A percentile compares a stretch with the other conserved stretches of the same genome.
Evolutionary conservation across 2,329 filamentous ascomycete species (phyloP).

Genomic region (Cercospora sp.): DNA sequence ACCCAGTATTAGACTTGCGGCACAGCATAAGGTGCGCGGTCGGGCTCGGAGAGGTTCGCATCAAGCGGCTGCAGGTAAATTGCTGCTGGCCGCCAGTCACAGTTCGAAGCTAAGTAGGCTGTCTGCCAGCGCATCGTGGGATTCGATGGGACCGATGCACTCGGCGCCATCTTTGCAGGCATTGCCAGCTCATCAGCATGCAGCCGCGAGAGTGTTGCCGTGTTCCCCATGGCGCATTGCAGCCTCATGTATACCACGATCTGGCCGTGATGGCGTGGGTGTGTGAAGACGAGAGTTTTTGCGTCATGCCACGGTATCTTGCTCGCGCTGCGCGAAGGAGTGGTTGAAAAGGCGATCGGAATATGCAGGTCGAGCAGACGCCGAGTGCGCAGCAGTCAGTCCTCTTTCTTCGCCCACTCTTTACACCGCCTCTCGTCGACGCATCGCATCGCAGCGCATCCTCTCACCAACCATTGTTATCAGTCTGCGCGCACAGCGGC

Average conservation of each 20-base stretch:
- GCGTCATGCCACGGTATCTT: slow-evolving; percentile 2
- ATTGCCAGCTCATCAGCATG: slow-evolving; percentile 27
- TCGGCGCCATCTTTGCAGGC: slow-evolving; percentile 15
- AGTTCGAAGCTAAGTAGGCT: not conserved
- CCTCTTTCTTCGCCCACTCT: slow-evolving; percentile 1
- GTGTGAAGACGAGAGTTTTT: slow-evolving; percentile 1
- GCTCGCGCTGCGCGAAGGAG: not conserved
- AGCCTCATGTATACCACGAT: slow-evolving; percentile 18
- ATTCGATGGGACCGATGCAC: slow-evolving; percentile 3
- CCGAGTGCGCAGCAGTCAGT: not conserved
- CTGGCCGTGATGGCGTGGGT: not conserved
- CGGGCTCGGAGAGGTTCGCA: slow-evolving; percentile 16
- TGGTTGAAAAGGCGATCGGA: not conserved
- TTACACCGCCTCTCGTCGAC: not conserved
- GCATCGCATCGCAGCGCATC: not conserved
- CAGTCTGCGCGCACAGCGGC: slow-evolving; percentile 1
- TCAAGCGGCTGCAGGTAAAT: slow-evolving; percentile 15
- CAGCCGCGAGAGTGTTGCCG: slow-evolving; percentile 5
- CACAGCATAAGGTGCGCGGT: slow-evolving; percentile 10
- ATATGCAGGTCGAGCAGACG: slow-evolving; percentile 2
- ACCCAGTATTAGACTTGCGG: not conserved
- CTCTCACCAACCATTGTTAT: not conserved
- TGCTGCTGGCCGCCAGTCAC: slow-evolving; percentile 6
- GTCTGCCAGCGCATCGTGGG: slow-evolving; percentile 19
- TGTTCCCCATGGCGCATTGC: slow-evolving; percentile 19